Conservation (phyloP, 129 eudicot species). For the Arctium minus region DNA sequence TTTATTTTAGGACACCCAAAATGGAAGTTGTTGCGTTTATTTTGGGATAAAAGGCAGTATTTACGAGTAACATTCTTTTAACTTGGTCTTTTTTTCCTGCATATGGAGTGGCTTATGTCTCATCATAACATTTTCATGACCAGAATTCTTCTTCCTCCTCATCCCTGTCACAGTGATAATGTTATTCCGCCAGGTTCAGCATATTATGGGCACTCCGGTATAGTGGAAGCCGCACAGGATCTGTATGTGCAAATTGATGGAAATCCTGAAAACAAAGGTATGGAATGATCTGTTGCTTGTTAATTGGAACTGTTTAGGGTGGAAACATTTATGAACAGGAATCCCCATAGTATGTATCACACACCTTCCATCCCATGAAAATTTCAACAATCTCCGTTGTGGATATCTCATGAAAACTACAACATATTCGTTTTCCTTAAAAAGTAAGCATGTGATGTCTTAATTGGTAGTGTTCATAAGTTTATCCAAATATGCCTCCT, state of each 20-base stretch:
- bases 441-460: not conserved
- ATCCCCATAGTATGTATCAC: not conserved
- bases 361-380: not conserved
- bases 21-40: not conserved
- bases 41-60: not conserved
- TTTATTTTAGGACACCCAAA: not conserved
- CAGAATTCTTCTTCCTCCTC: slow-evolving; percentile 23
- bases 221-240: slow-evolving; percentile 62
- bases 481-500: not conserved
- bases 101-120: slow-evolving; percentile 20
- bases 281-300: not conserved
- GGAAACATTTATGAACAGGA: not conserved
- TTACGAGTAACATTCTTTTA: not conserved
- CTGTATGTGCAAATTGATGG: slow-evolving; percentile 67
- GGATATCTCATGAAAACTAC: not conserved
- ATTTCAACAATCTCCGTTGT: not conserved
- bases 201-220: slow-evolving; percentile 74
- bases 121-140: slow-evolving; percentile 27
- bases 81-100: not conserved
- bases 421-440: not conserved
- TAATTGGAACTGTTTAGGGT: not conserved
- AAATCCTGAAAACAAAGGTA: slow-evolving; percentile 28
- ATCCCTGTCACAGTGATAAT: slow-evolving; percentile 48
- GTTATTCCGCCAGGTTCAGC: slow-evolving; percentile 43
- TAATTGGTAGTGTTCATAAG: not conserved